Percentiles rank a stretch among this genome's conserved stretches.
Evolutionary conservation across 2,329 filamentous ascomycete species (phyloP).

Genomic region (Ophiostoma piceae): DNA sequence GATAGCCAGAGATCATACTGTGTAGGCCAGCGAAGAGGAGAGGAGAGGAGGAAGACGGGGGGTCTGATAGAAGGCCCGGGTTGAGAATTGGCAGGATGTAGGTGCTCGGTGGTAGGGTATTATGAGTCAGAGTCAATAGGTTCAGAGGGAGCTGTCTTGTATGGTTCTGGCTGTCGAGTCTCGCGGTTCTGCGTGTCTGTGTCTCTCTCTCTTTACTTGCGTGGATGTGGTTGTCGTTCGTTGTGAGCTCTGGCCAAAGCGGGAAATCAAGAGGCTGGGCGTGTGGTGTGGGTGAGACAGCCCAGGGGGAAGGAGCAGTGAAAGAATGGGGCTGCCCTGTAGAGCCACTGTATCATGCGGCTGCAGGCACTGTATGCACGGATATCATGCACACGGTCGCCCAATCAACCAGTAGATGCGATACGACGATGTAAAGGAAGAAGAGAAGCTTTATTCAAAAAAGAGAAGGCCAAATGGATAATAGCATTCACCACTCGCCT

Average conservation of each 20-base stretch:
- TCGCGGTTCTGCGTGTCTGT: not conserved
- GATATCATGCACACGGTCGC: not conserved
- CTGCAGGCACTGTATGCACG: conserved; percentile 3
- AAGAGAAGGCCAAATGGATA: not conserved
- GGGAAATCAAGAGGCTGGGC: conserved; percentile 37
- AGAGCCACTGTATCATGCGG: conserved; percentile 11
- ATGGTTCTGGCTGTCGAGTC: not conserved
- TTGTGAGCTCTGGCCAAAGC: not conserved
- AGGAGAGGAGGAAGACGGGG: not conserved
- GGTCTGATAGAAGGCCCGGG: not conserved
- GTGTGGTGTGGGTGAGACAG: conserved; percentile 21
- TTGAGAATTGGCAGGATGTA: not conserved
- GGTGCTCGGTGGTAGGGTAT: not conserved
- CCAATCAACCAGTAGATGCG: not conserved
- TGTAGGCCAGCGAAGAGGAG: not conserved
- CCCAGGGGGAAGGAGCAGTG: not conserved
- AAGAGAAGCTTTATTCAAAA: too few species aligned
- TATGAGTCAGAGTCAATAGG: not conserved
- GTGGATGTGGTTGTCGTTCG: not conserved
- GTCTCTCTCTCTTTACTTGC: not conserved
- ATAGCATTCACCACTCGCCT: not conserved
- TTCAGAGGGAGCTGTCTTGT: not conserved
- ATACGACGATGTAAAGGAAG: not conserved
- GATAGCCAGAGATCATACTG: not conserved
- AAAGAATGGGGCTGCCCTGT: not conserved